These are phyloP conservation scores for Deuterostichococcus epilithicus DNA, from an alignment of 139 green algal genomes.

Conservation along the genomic window DNA sequence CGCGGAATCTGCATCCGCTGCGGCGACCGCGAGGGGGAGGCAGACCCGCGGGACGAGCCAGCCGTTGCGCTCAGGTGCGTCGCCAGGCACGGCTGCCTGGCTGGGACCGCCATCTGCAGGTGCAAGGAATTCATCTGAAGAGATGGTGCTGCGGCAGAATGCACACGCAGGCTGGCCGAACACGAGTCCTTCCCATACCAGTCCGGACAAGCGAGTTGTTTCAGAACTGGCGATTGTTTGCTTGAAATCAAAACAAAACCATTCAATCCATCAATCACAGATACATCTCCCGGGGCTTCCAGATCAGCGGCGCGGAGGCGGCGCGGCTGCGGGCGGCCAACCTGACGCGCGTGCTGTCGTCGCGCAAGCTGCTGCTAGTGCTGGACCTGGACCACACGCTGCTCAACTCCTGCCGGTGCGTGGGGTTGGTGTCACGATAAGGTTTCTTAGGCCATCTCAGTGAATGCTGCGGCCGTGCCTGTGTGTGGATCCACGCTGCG, in stretches of 20 bases:
- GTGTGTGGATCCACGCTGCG: no score
- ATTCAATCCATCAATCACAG: constrained; percentile 8
- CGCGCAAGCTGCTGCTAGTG: constrained; percentile 61
- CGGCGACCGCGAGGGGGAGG: constrained; percentile 39
- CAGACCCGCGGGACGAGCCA: constrained; percentile 18
- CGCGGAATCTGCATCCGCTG: constrained; percentile 75
- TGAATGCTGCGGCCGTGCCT: no score
- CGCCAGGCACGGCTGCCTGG: not conserved
- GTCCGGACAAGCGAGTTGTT: not conserved
- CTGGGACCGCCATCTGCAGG: not conserved
- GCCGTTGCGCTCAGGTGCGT: constrained; percentile 26
- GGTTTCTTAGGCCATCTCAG: no score
- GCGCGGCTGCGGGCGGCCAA: constrained; percentile 28
- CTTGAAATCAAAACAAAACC: not conserved
- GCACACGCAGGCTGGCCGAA: no score
- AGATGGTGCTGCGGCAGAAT: no score
- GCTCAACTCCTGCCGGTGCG: constrained; percentile 70
- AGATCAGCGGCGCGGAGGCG: constrained; percentile 40
- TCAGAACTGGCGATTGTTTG: not conserved
- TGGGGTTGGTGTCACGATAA: no score
- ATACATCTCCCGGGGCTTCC: constrained; percentile 38
- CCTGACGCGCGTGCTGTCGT: constrained; percentile 7
- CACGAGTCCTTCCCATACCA: no score
- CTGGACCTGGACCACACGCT: constrained; percentile 97
- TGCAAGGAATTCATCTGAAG: no score